Conservation (phyloP, 352 stramenopile species). For the Thraustochytrium sp. region DNA sequence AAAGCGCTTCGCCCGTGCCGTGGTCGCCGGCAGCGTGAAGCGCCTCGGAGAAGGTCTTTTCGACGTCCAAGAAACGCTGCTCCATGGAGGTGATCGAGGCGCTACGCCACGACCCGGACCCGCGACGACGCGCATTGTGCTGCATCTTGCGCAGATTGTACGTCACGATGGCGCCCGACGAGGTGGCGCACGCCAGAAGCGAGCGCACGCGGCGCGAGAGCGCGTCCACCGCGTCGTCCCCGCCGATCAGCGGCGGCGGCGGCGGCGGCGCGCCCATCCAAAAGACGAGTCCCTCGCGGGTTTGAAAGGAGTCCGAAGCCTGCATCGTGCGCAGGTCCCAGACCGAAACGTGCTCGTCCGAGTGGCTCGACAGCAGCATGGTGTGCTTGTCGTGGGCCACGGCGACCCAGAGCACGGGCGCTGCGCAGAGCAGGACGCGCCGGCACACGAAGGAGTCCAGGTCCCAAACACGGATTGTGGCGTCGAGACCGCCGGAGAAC, state of each 20-base stretch:
- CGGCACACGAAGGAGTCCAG: slow-evolving; percentile 32
- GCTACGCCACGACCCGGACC: background rate
- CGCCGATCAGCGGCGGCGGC: background rate
- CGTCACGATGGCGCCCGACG: background rate
- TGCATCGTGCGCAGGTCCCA: slow-evolving; percentile 40
- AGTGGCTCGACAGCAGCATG: slow-evolving; percentile 4
- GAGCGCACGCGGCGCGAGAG: background rate
- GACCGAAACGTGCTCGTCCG: slow-evolving; percentile 14
- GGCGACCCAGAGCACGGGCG: slow-evolving; percentile 12
- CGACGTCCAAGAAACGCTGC: background rate
- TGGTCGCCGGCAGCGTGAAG: background rate
- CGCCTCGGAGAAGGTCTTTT: background rate
- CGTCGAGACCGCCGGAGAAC: slow-evolving; percentile 34
- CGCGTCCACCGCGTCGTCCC: background rate
- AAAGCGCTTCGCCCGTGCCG: too few species aligned
- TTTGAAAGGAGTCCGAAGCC: background rate
- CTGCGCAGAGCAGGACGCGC: background rate
- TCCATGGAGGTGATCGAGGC: background rate
- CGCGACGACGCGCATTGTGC: background rate
- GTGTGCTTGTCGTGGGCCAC: background rate
- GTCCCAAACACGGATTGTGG: slow-evolving; percentile 44
- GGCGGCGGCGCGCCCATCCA: background rate
- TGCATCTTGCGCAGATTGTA: slow-evolving; percentile 5
- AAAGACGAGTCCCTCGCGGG: background rate
- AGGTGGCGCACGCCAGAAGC: slow-evolving; percentile 24